Evolutionary conservation across 352 stramenopile species (phyloP).

Genomic region (Phytopythium chamaehyphon): DNA sequence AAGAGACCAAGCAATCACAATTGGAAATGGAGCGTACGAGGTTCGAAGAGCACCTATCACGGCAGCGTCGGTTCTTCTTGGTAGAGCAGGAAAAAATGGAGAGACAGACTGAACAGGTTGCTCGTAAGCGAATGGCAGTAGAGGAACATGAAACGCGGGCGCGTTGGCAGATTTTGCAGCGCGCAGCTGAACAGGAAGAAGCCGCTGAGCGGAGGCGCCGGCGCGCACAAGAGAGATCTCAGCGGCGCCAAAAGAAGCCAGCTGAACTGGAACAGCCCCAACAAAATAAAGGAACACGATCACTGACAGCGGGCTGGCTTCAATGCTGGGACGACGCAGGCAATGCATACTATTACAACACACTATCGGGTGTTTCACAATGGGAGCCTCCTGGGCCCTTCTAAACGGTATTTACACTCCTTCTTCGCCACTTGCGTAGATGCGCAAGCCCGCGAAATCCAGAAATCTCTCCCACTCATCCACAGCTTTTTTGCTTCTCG

Average conservation of each 20-base stretch:
- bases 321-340: conserved; percentile 39
- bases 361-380: conserved; percentile 39
- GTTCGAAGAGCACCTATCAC: conserved; percentile 41
- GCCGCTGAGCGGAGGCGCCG: conserved; percentile 28
- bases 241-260: not conserved
- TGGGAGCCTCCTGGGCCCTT: conserved; percentile 33
- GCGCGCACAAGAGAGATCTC: conserved; percentile 23
- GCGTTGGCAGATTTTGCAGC: conserved; percentile 31
- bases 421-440: conserved; percentile 22
- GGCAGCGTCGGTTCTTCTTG: conserved; percentile 36
- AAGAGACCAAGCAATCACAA: conserved; percentile 26
- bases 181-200: conserved; percentile 16
- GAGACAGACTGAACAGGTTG: conserved; percentile 28
- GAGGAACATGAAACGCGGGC: conserved; percentile 34
- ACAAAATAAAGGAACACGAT: conserved; percentile 13
- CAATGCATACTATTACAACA: conserved; percentile 69
- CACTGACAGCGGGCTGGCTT: conserved; percentile 34
- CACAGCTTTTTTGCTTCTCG: conserved; percentile 37
- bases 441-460: conserved; percentile 29
- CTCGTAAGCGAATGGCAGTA: conserved; percentile 36
- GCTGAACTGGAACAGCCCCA: conserved; percentile 21
- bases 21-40: conserved; percentile 35
- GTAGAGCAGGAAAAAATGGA: conserved; percentile 25
- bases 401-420: not conserved
- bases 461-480: conserved; percentile 75